These are phyloP conservation scores for Citrullus colocynthis DNA, from an alignment of 306 rosid genomes.

Conservation along the genomic window DNA sequence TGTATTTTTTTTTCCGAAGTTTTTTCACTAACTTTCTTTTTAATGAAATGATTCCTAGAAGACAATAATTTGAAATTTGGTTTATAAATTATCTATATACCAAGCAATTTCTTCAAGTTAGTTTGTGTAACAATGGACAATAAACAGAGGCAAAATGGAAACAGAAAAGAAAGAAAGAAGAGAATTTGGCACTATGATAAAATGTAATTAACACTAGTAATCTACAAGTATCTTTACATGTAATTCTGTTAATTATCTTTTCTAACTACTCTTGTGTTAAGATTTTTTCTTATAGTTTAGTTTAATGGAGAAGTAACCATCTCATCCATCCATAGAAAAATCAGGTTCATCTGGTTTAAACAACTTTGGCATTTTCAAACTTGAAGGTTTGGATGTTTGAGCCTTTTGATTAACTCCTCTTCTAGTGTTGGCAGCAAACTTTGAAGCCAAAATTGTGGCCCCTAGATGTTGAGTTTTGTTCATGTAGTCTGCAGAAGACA, in stretches of 20 bases:
- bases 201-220: background rate
- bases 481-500: constrained; percentile 8
- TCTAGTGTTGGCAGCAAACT: constrained; percentile 61
- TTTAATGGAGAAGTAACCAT: constrained; percentile 17
- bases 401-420: constrained; percentile 33
- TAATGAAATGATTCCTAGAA: background rate
- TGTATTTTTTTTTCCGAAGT: background rate
- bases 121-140: background rate
- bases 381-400: constrained; percentile 12
- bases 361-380: constrained; percentile 49
- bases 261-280: background rate
- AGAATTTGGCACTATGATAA: background rate
- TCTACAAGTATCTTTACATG: constrained; percentile 6
- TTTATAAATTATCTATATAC: background rate
- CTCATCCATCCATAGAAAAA: constrained; percentile 37
- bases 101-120: background rate
- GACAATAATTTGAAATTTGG: background rate
- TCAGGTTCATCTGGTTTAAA: constrained; percentile 87
- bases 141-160: background rate
- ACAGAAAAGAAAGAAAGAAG: background rate
- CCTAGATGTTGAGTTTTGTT: constrained; percentile 25
- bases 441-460: constrained; percentile 61
- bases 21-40: background rate
- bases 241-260: background rate
- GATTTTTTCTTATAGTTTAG: background rate